A percentile compares a stretch with the other conserved stretches of the same genome.
phyloP scores from a whole-genome alignment of 2,329 filamentous ascomycete species.

The Penicillium sp. region DNA sequence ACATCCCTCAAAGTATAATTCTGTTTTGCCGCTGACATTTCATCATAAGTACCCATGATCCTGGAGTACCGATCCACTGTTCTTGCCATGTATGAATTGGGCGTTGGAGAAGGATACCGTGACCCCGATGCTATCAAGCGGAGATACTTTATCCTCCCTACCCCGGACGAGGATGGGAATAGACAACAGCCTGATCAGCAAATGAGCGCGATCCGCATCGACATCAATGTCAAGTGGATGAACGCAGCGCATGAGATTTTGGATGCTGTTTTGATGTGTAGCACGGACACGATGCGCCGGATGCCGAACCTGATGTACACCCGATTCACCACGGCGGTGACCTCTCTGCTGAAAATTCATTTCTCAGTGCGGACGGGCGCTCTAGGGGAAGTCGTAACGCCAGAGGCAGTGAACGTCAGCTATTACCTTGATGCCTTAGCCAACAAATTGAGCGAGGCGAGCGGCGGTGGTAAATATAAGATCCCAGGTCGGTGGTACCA shows the following conservation, averaged over 20 bases:
- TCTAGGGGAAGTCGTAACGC: conserved; percentile 32
- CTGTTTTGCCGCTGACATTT: background rate
- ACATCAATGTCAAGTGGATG: conserved; percentile 40
- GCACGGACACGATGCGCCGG: conserved; percentile 33
- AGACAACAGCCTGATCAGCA: conserved; percentile 10
- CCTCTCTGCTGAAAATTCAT: conserved; percentile 37
- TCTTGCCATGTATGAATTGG: conserved; percentile 36
- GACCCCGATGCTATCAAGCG: conserved; percentile 35
- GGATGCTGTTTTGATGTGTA: conserved; percentile 33
- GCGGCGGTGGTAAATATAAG: conserved; percentile 32
- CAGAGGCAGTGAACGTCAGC: conserved; percentile 31
- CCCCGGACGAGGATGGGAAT: conserved; percentile 23
- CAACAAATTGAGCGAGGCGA: conserved; percentile 33
- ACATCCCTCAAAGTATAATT: background rate
- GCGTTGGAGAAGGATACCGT: conserved; percentile 36
- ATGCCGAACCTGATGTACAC: conserved; percentile 37
- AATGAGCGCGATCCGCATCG: conserved; percentile 35
- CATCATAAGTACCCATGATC: conserved; percentile 26
- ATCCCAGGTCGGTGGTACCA: conserved; percentile 36
- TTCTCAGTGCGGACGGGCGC: conserved; percentile 32
- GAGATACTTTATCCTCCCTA: conserved; percentile 34
- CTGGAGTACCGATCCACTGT: conserved; percentile 32
- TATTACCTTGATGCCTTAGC: conserved; percentile 33
- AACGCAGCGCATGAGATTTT: conserved; percentile 35
- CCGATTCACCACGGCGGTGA: conserved; percentile 31